These are phyloP conservation scores for Clavariopsis aquatica DNA, from an alignment of 495 filamentous ascomycete genomes.

Conservation along the genomic window DNA sequence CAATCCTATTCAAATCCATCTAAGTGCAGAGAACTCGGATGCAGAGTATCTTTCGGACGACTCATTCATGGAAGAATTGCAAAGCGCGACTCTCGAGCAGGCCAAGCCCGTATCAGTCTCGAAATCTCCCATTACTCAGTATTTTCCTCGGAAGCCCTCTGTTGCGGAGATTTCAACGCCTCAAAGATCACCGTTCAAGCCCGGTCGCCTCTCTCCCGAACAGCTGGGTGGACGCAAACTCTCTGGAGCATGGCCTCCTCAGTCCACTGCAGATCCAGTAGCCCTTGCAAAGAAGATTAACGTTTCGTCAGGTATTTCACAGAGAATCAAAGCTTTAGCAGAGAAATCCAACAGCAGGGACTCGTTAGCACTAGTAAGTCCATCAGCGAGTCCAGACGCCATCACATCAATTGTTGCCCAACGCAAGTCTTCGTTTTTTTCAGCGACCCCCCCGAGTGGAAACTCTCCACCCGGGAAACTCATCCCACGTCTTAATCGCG, in stretches of 20 bases:
- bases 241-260: conserved; percentile 29
- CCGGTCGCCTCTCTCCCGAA: conserved; percentile 27
- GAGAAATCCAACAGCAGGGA: conserved; percentile 40
- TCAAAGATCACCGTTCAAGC: conserved; percentile 19
- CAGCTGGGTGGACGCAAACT: conserved; percentile 15
- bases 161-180: conserved; percentile 34
- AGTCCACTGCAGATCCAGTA: conserved; percentile 36
- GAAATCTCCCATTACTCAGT: conserved; percentile 75
- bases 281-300: conserved; percentile 71
- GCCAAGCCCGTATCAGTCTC: conserved; percentile 80
- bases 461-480: conserved; percentile 24
- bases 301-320: conserved; percentile 83
- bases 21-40: conserved; percentile 47
- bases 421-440: conserved; percentile 39
- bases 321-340: conserved; percentile 81
- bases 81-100: conserved; percentile 77
- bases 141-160: conserved; percentile 54
- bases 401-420: conserved; percentile 36
- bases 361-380: conserved; percentile 33
- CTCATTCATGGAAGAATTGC: conserved; percentile 85
- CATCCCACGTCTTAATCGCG: conserved; percentile 30
- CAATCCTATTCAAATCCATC: conserved; percentile 41
- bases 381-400: conserved; percentile 31
- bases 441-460: conserved; percentile 23
- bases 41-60: conserved; percentile 75